Percentiles rank a stretch among this genome's conserved stretches.
Conservation (phyloP, 2,329 filamentous ascomycete species). For the Aspergillus phoenicis region DNA sequence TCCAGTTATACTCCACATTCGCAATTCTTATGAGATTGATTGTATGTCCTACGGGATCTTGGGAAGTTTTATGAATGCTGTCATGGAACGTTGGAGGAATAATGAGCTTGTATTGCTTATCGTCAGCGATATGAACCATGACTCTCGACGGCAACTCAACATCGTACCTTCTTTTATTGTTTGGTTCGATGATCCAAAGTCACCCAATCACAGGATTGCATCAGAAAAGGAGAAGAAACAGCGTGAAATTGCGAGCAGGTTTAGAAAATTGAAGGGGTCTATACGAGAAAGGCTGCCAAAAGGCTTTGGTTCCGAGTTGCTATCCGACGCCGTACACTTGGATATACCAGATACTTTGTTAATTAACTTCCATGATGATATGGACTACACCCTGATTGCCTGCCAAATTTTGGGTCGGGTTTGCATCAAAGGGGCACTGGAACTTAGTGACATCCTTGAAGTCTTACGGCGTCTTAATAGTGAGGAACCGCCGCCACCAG, state of each 20-base stretch:
- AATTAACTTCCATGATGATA: no score
- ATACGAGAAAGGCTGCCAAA: background rate
- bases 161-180: background rate
- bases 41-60: background rate
- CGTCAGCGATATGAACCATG: background rate
- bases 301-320: background rate
- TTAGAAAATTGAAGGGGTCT: background rate
- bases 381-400: background rate
- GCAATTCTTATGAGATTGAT: background rate
- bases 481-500: background rate
- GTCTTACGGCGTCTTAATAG: background rate
- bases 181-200: background rate
- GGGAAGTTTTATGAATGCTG: background rate
- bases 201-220: background rate
- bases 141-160: background rate
- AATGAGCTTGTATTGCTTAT: background rate
- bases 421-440: background rate
- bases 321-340: background rate
- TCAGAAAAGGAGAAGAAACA: background rate
- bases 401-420: background rate
- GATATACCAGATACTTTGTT: background rate
- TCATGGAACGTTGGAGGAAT: background rate
- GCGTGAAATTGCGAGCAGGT: background rate
- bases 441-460: background rate
- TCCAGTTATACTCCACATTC: background rate